Base-by-base conservation (phyloP, 768 basidiomycete species). In the Phlebiopsis flavidoalba region DNA sequence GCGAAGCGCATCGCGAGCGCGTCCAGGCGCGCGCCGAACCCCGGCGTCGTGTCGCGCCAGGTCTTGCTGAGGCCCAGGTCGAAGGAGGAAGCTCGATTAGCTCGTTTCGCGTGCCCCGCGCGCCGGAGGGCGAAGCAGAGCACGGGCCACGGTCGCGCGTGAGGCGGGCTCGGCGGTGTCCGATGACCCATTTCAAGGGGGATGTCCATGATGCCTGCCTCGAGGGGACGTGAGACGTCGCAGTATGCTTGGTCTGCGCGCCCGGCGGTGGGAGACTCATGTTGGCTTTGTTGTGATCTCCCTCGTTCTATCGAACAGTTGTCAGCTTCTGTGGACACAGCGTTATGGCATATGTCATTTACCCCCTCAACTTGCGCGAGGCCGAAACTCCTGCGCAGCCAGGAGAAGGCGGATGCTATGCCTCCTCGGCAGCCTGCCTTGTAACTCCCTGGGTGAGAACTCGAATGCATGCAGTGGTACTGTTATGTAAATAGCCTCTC, bases 121-220 rank as follows among this genome's bases (percentile, higher is more conserved):
- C 86, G 84, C 14, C 72, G 75, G 43, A 86, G 69, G 58, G 79
- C 76, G 69, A 86, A 87, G 1, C 80, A 74, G 50, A 86, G 75
- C 8, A 79, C 78, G 1, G 85, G 85, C n/a, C 51, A 37, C 4
- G 45, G n/a, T 12, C 58, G 12, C 7, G 72, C 73, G 2, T 58
- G 54, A 1, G 67, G 37, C 37, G 40, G n/a, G 26, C 6, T 31
- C 6, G 26, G 26, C 8, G 54, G 65, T 8, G 68, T 60, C 11
- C 10, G 8, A 1, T 61, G 0, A 73, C 69, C 40, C 70, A 75
- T 19, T 73, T 74, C 45, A 82, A 79, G 65, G 0, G 75, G 66
- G 10, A 84, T 63, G 24, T 64, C 64, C 6, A 86, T 68, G 10
- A 74, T 63, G 6, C 84, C 85, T 0, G 76, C 79, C 62, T 83